These are phyloP conservation scores for Biancaea sappan DNA, from an alignment of 306 rosid genomes.

Conservation along the genomic window DNA sequence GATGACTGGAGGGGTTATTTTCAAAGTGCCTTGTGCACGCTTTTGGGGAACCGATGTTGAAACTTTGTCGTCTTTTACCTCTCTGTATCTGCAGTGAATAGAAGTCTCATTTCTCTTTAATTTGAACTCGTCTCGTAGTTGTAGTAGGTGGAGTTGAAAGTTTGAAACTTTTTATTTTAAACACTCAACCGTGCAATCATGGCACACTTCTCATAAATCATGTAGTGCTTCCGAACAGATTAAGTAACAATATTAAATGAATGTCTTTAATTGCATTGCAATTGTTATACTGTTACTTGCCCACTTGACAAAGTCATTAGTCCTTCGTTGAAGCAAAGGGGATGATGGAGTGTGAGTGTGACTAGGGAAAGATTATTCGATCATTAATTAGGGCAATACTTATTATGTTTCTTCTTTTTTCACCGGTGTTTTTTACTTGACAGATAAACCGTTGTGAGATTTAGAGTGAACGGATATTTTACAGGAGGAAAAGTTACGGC, in stretches of 20 bases:
- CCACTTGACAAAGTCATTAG: neutral
- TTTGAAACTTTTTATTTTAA: neutral
- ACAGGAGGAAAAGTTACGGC: no score
- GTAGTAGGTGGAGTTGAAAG: neutral
- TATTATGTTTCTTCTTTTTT: neutral
- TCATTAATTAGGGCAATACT: neutral
- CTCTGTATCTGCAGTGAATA: neutral
- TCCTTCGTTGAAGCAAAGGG: neutral
- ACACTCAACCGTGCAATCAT: neutral
- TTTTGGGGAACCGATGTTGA: slow-evolving; percentile 25
- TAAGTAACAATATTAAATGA: neutral
- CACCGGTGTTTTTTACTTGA: neutral
- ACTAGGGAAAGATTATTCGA: neutral
- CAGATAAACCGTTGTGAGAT: no score
- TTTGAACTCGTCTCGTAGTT: neutral
- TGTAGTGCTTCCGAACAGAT: neutral
- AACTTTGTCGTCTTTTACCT: slow-evolving; percentile 3
- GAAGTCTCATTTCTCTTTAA: neutral
- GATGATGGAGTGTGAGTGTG: neutral
- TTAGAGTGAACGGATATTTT: no score
- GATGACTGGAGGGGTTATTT: neutral
- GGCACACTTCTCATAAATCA: no score
- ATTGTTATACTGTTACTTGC: neutral
- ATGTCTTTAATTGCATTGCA: neutral
- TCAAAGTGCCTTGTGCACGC: slow-evolving; percentile 13